Evolutionary conservation across 768 basidiomycete genomes (phyloP).

Genomic region (Nevesoporus exiguus): DNA sequence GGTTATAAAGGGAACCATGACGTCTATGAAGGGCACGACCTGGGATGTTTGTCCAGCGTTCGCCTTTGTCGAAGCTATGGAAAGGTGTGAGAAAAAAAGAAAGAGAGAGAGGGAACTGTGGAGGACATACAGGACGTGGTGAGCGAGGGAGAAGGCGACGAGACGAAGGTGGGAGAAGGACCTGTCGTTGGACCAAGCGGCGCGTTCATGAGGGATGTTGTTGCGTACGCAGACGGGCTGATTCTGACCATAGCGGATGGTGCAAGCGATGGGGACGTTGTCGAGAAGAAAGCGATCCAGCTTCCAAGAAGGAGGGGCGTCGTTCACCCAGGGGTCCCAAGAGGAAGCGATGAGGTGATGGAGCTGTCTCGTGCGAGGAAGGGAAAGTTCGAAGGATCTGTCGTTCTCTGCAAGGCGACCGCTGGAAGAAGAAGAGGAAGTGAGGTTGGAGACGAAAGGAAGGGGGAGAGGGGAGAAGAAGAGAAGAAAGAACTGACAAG

Average conservation of each 20-base stretch:
- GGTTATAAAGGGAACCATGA: not conserved
- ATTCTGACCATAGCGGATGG: not conserved
- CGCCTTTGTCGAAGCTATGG: not conserved
- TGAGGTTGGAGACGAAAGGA: no score
- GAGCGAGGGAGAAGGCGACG: not conserved
- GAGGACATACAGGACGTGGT: conserved; percentile 3
- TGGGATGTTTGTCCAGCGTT: not conserved
- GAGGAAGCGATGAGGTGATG: not conserved
- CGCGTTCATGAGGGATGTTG: not conserved
- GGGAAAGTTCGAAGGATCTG: not conserved
- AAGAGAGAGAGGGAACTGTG: not conserved
- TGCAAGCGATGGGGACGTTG: not conserved
- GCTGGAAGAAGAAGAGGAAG: no score
- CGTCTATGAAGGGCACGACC: not conserved
- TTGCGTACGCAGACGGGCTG: not conserved
- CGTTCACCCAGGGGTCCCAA: not conserved
- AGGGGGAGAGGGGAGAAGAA: no score
- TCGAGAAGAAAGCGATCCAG: not conserved
- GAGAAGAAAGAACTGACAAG: no score
- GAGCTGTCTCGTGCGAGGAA: not conserved
- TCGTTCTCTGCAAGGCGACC: not conserved
- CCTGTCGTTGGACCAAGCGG: not conserved
- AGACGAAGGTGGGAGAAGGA: not conserved
- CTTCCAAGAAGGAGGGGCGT: not conserved
- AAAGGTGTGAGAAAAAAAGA: not conserved